phyloP scores from a whole-genome alignment of 208 protist genomes.

The Acanthamoeba triangularis region DNA sequence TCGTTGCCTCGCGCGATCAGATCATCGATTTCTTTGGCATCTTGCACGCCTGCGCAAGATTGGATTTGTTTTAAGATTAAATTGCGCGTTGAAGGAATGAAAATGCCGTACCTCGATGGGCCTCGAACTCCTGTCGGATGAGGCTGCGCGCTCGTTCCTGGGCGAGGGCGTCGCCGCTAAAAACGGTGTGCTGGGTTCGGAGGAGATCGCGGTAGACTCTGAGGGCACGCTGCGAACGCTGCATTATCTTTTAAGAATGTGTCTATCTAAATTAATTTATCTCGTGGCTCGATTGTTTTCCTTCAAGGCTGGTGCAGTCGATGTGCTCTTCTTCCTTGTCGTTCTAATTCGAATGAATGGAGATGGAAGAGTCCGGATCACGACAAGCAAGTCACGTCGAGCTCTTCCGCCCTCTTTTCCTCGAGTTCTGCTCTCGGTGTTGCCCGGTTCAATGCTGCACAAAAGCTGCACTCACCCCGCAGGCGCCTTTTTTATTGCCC shows the following conservation, averaged over 20 bases:
- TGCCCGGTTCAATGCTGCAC: too few relatives aligned
- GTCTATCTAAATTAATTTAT: too few relatives aligned
- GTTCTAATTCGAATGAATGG: too few relatives aligned
- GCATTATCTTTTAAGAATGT: not conserved
- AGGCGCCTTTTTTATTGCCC: too few relatives aligned
- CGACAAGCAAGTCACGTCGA: too few relatives aligned
- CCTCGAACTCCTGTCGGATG: conserved; percentile 49
- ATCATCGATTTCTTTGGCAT: conserved; percentile 31
- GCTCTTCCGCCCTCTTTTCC: not conserved
- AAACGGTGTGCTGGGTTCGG: conserved; percentile 34
- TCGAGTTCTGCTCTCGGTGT: too few relatives aligned
- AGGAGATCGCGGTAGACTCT: not conserved
- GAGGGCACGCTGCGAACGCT: not conserved
- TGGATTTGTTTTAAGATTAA: not conserved
- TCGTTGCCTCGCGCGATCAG: not conserved
- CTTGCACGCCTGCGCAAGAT: not conserved
- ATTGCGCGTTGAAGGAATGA: not conserved
- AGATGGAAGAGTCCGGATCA: too few relatives aligned
- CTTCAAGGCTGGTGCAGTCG: too few relatives aligned
- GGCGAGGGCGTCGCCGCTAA: conserved; percentile 6
- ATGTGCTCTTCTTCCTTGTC: too few relatives aligned
- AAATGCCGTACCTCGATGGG: not conserved
- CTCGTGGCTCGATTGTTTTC: too few relatives aligned
- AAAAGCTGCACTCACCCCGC: too few relatives aligned
- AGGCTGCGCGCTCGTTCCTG: not conserved